phyloP scores from a whole-genome alignment of 2,329 filamentous ascomycete genomes.

The Aspergillus flavus region DNA sequence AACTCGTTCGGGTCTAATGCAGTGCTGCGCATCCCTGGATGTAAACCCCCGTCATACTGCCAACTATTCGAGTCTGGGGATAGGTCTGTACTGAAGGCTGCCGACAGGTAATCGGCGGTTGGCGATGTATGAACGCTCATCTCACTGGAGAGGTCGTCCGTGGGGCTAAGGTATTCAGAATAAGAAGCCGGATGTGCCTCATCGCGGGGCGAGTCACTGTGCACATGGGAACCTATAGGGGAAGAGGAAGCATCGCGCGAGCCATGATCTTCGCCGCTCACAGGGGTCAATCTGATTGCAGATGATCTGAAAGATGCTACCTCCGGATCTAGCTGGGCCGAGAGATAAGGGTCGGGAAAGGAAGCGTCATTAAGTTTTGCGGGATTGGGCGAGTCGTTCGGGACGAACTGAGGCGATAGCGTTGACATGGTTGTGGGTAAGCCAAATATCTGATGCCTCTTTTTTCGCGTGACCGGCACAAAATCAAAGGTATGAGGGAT shows the following conservation, averaged over 20 bases:
- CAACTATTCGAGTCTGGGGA: slow-evolving; percentile 16
- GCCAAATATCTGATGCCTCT: background rate
- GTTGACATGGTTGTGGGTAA: slow-evolving; percentile 22
- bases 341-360: slow-evolving; percentile 43
- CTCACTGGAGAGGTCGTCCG: slow-evolving; percentile 31
- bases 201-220: slow-evolving; percentile 13
- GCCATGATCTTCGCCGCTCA: slow-evolving; percentile 23
- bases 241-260: slow-evolving; percentile 20
- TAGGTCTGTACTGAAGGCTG: slow-evolving; percentile 24
- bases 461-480: too few species aligned
- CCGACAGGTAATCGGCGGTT: slow-evolving; percentile 23
- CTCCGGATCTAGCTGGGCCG: slow-evolving; percentile 41
- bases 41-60: slow-evolving; percentile 12
- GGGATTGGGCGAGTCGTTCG: slow-evolving; percentile 26
- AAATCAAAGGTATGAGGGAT: background rate
- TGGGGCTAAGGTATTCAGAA: slow-evolving; percentile 34
- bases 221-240: slow-evolving; percentile 11
- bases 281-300: slow-evolving; percentile 35
- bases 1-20: slow-evolving; percentile 13
- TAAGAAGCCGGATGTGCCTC: slow-evolving; percentile 24
- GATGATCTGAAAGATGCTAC: slow-evolving; percentile 39
- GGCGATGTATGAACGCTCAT: slow-evolving; percentile 33
- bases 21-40: slow-evolving; percentile 6
- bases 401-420: slow-evolving; percentile 25
- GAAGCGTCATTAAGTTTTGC: slow-evolving; percentile 35